Base-by-base conservation (phyloP, 2,329 filamentous ascomycete genomes). In the Aspergillus caelatus region DNA sequence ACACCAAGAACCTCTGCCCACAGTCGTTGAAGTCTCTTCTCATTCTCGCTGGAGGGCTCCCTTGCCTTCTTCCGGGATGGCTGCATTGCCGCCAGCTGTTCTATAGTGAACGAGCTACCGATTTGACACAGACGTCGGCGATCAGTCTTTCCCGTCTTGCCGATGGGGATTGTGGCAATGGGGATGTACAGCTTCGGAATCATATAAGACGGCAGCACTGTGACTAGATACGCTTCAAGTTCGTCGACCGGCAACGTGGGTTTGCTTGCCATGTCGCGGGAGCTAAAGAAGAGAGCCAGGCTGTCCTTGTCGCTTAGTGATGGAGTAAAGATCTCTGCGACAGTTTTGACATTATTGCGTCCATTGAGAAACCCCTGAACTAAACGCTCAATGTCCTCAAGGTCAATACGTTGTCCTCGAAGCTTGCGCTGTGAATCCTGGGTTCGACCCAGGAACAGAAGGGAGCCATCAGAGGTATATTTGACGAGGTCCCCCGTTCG, bases 401-500 rank as follows among this genome's bases (percentile, higher is more conserved):
- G 41, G n/a, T 64, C 62, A 26, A 62, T 21, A 7, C 62, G 59
- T 30, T 62, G 48, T 28, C 62, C 62, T 21, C 53, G 56, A 4
- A 64, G 16, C 23, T 64, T 64, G 7, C 61, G 54, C 34, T 63
- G 62, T 3, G 62, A 54, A 8, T 63, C 62, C 53, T 54, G 45
- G 4, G 1, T 58, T 36, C 62, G 62, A 8, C 62, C 59, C 1
- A 64, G 5, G 26, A 57, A 43, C 14, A 39, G 23, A 16, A 64
- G 28, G 19, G 39, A 28, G 8, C 62, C 62, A 34, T 41, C 62
- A 4, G 48, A 52, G 7, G 30, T 28, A 32, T 52, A 57, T 14
- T 41, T 32, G 5, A 39, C 62, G 21, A 64, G 32, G 30, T 64
- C 62, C 0, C 62, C 62, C 0, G 62, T 60, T 19, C 52, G 36